Base-by-base conservation (phyloP, 2,329 filamentous ascomycete species). In the Aspergillus tanneri region DNA sequence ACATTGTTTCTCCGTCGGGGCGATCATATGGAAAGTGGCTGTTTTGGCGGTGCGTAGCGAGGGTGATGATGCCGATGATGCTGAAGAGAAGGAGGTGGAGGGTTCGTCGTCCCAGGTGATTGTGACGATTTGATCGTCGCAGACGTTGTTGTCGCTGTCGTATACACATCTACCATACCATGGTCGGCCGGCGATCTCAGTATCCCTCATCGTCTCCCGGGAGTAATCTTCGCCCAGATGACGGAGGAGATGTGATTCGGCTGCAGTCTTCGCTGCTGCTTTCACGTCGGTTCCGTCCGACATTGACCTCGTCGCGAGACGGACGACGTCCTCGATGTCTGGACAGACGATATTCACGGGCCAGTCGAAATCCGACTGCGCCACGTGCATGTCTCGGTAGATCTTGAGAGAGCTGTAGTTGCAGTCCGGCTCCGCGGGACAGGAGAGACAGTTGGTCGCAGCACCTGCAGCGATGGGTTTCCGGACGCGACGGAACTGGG, bases 101-200 rank as follows among this genome's bases (percentile, higher is more conserved):
- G 19, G 11, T 22, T 88, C 84, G 36, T 95, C 88, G 10, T 90
- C 86, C 90, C 92, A 97, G 3, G 81, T 83, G 43, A 97, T 82
- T 0, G 87, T 92, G 16, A 97, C 93, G 21, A 86, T 80, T 68
- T 97, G 92, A 62, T 97, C 90, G 67, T 99, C 93, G 61, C 85
- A 89, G 34, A 97, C 93, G 62, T 95, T 85, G 70, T 97, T 99
- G 71, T 95, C 90, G 4, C 85, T 77, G 66, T 96, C 93, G 72
- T 85, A 97, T 1, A 97, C 93, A 64, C 93, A 99, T n/a, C 92
- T 83, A 0, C 93, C 93, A 63, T 90, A 97, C 90, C 90, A 85
- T 1, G 77, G 72, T 4, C 80, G 68, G 9, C 62, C 60, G 40
- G 77, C 73, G 4, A 83, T 73, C n/a, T 75, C 68, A 9, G 50